phyloP scores from a whole-genome alignment of 208 protist species.

The Leptomonas seymouri region DNA sequence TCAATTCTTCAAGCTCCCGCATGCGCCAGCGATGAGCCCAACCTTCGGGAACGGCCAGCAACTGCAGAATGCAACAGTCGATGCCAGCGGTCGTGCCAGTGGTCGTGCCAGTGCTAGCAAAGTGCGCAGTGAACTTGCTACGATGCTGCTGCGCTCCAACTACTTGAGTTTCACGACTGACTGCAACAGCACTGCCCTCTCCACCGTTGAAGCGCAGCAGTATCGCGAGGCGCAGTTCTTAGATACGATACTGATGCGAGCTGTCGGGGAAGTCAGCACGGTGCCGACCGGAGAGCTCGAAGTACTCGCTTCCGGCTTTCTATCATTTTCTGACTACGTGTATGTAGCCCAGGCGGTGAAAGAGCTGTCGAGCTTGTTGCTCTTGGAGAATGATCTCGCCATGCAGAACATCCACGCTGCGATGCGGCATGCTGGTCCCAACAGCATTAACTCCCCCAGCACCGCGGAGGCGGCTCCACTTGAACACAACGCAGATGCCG shows the following conservation, averaged over 20 bases:
- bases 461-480: not conserved
- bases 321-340: slow-evolving; percentile 27
- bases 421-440: not conserved
- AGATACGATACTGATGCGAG: not conserved
- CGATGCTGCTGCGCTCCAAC: not conserved
- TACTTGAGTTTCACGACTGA: not conserved
- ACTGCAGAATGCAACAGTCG: not conserved
- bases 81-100: no score
- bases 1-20: not conserved
- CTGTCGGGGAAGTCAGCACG: not conserved
- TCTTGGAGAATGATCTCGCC: not conserved
- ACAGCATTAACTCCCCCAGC: not conserved
- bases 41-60: not conserved
- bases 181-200: not conserved
- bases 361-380: slow-evolving; percentile 6
- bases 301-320: slow-evolving; percentile 39
- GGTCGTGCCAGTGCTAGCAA: no score
- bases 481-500: not conserved
- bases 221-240: not conserved
- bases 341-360: slow-evolving; percentile 24
- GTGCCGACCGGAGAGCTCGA: slow-evolving; percentile 38
- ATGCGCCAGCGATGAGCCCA: not conserved
- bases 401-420: slow-evolving; percentile 2
- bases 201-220: not conserved
- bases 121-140: no score